Evolutionary conservation across 2,329 filamentous ascomycete genomes (phyloP).

Genomic region (Fonsecaea nubica): DNA sequence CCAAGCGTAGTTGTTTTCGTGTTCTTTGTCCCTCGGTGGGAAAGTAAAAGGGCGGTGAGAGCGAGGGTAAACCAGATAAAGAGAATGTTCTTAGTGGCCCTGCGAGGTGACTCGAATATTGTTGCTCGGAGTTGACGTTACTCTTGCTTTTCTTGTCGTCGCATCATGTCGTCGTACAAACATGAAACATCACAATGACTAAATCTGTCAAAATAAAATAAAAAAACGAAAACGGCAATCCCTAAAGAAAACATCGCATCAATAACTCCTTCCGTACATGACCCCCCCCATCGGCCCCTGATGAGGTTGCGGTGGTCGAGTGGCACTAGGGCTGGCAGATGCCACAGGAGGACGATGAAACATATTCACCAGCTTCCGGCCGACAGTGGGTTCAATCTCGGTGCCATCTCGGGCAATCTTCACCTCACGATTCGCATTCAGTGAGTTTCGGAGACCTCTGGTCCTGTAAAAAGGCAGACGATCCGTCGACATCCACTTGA

Average conservation of each 20-base stretch:
- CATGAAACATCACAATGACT: slow-evolving; percentile 23
- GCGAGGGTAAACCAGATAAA: slow-evolving; percentile 3
- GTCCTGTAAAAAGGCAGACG: slow-evolving; percentile 88
- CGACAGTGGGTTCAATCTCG: slow-evolving; percentile 83
- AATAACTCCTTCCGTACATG: slow-evolving; percentile 34
- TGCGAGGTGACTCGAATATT: slow-evolving; percentile 1
- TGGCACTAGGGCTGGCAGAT: slow-evolving; percentile 21
- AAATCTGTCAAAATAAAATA: slow-evolving; percentile 5
- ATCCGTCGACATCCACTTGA: slow-evolving; percentile 87
- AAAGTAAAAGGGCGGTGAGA: neutral
- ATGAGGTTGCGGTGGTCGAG: slow-evolving; percentile 24
- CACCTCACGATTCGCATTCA: slow-evolving; percentile 93
- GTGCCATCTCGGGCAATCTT: slow-evolving; percentile 96
- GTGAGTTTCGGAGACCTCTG: slow-evolving; percentile 84
- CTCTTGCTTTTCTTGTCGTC: slow-evolving; percentile 27
- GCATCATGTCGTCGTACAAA: slow-evolving; percentile 35
- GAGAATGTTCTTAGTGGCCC: neutral
- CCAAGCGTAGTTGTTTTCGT: slow-evolving; percentile 20
- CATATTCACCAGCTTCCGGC: slow-evolving; percentile 75
- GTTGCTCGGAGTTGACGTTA: slow-evolving; percentile 14
- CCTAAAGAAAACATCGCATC: slow-evolving; percentile 6
- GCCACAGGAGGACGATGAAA: slow-evolving; percentile 57
- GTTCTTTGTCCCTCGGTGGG: slow-evolving; percentile 10
- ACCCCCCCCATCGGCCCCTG: slow-evolving; percentile 24
- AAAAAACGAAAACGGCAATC: neutral